Conservation (phyloP, 2,329 filamentous ascomycete species). For the Penicillium sp. region DNA sequence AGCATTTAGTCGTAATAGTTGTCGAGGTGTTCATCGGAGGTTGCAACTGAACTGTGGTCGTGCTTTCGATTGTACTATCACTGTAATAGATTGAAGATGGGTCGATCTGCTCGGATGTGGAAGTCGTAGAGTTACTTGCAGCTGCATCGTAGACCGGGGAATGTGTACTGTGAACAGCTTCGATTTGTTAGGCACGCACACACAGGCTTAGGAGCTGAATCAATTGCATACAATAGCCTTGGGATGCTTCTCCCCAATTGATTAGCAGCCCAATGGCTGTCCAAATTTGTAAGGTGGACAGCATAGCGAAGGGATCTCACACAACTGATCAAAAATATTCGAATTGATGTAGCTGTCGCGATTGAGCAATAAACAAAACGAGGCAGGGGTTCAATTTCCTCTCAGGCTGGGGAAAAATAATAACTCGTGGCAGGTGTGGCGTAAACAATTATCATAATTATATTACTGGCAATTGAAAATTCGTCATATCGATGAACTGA, state of each 20-base stretch:
- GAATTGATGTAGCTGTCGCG: not conserved
- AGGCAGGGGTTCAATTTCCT: not conserved
- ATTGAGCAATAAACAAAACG: not conserved
- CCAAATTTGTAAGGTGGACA: conserved; percentile 2
- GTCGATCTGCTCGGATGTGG: conserved; percentile 6
- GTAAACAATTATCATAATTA: conserved; percentile 1
- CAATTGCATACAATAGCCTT: conserved; percentile 1
- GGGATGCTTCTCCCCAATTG: not conserved
- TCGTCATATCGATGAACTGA: not conserved
- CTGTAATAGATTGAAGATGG: conserved; percentile 3
- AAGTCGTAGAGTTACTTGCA: not conserved
- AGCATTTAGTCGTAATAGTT: conserved; percentile 3
- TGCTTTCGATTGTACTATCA: conserved; percentile 6
- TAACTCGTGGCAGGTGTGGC: not conserved
- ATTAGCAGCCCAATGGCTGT: conserved; percentile 1
- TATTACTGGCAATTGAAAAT: not conserved
- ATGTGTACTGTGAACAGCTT: conserved; percentile 12
- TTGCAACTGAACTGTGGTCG: conserved; percentile 2
- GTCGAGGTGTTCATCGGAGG: conserved; percentile 3
- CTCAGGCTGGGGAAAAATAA: not conserved
- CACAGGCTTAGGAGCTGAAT: not conserved
- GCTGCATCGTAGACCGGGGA: conserved; percentile 8
- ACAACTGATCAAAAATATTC: not conserved
- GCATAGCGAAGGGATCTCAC: not conserved
- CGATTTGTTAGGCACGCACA: conserved; percentile 1